Evolutionary conservation across 139 green algal genomes (phyloP).

Genomic region (Tetraselmis chui): DNA sequence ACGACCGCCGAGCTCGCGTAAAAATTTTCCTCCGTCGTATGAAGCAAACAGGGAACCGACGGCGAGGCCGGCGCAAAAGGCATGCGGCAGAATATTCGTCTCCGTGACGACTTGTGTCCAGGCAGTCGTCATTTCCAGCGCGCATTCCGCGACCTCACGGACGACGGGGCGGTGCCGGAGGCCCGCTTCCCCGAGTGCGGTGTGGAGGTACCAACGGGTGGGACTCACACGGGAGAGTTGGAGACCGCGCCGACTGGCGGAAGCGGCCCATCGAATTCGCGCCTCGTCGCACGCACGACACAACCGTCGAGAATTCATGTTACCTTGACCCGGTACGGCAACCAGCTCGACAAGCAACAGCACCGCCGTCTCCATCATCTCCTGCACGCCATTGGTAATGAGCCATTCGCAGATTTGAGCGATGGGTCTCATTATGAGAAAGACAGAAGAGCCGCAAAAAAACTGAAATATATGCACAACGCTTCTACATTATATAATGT

Average conservation of each 20-base stretch:
- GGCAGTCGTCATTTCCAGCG: not conserved
- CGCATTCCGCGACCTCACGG: not conserved
- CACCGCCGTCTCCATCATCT: not conserved
- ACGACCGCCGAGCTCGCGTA: not conserved
- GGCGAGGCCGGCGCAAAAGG: not conserved
- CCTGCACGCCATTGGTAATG: too few species aligned
- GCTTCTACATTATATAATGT: too few species aligned
- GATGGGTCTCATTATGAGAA: too few species aligned
- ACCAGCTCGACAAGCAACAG: not conserved
- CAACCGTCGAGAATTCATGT: not conserved
- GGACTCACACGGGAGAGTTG: not conserved
- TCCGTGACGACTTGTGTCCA: not conserved
- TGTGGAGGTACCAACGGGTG: not conserved
- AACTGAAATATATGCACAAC: too few species aligned
- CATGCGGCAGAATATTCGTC: not conserved
- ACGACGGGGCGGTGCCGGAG: not conserved
- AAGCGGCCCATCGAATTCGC: not conserved
- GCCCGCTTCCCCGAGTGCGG: not conserved
- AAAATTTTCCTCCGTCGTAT: not conserved
- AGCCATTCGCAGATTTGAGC: too few species aligned
- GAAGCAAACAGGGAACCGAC: not conserved
- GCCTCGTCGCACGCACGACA: not conserved
- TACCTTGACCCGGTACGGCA: not conserved
- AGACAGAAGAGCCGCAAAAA: too few species aligned
- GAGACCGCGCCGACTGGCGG: not conserved